Base-by-base conservation (phyloP, 352 stramenopile genomes). In the Phytophthora sansomeana region DNA sequence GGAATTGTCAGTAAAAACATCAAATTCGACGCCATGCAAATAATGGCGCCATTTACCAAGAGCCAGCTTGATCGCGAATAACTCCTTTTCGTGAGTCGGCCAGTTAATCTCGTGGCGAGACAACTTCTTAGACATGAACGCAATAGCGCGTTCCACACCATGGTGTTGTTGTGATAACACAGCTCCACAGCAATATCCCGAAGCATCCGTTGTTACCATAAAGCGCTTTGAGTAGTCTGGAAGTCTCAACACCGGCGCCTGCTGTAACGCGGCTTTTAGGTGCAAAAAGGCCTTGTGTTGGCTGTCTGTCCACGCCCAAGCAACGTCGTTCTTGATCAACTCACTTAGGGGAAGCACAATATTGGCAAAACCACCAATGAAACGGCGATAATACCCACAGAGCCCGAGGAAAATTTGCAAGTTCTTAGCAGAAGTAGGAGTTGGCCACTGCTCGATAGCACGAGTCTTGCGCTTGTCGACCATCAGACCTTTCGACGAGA, bases 141-240 rank as follows among this genome's bases (percentile, higher is more conserved):
- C 44, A 29, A 17, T 26, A 26, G 44, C n/a, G 11, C 35, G 44
- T 16, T 51, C 75, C 63, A 6, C 36, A 69, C 29, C 28, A 30
- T 41, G 5, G 5, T 6, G 9, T 8, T 19, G 14, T 16, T 55
- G 47, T 1, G 47, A 55, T 5, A 55, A 17, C 5, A 55, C 47
- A 30, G n/a, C n/a, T n/a, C 47, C 47, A 29, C 47, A 30, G 11
- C 9, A 28, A 13, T 33, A 44, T 21, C 60, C 11, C 47, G 61
- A 72, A 3, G 68, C 68, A 26, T 81, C 47, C 59, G 19, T 78
- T 2, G 67, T 81, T 0, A 81, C 66, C 5, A 81, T 51, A 32
- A 81, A 81, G 3, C 5, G 58, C 14, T 48, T 17, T 0, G 56
- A 32, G 26, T 67, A 66, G 44, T 72, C 64, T 5, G 68, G 58